A percentile compares a stretch with the other conserved stretches of the same genome.
phyloP scores from a whole-genome alignment of 2,329 filamentous ascomycete genomes.

The Sporothrix schenckii region DNA sequence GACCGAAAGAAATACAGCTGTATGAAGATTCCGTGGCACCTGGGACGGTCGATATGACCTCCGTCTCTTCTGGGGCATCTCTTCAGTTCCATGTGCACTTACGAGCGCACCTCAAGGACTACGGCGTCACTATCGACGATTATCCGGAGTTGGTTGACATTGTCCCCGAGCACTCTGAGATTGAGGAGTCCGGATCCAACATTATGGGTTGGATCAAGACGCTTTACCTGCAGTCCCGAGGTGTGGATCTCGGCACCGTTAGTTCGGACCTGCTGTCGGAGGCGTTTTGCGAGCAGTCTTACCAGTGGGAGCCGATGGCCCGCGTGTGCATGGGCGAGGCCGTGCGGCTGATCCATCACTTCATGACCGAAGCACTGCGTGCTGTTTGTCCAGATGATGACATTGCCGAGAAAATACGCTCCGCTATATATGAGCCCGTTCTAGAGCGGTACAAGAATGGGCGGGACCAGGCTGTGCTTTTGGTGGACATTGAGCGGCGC shows the following conservation, averaged over 20 bases:
- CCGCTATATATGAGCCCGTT: not conserved
- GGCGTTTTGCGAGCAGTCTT: not conserved
- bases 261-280: not conserved
- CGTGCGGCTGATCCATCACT: not conserved
- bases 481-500: not conserved
- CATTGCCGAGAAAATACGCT: not conserved
- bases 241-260: not conserved
- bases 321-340: not conserved
- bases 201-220: not conserved
- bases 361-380: not conserved
- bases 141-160: not conserved
- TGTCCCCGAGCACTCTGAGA: not conserved
- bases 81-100: not conserved
- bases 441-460: not conserved
- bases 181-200: not conserved
- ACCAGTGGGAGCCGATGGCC: not conserved
- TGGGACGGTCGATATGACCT: too few species aligned
- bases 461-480: not conserved
- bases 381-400: not conserved
- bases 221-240: not conserved
- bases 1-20: not conserved
- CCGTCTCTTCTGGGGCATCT: not conserved
- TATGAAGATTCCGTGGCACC: not conserved
- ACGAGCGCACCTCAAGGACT: not conserved
- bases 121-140: not conserved